Evolutionary conservation across 1,284 basidiomycete species (phyloP).

Genomic region (Fistulinella cinereoalba): DNA sequence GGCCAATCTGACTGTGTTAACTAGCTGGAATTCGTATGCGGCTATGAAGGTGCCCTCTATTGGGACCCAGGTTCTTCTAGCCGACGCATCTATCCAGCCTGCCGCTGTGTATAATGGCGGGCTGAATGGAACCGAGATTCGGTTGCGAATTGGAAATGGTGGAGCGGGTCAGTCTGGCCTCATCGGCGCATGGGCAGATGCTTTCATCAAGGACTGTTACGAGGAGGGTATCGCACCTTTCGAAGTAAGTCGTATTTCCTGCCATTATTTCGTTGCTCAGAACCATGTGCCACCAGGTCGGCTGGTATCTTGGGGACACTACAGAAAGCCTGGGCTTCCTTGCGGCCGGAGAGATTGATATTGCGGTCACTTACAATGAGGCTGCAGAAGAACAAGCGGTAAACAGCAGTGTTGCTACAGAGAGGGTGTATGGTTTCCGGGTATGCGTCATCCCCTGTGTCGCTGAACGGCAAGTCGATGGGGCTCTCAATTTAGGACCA

Average conservation of each 20-base stretch:
- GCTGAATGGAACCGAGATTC: constrained; percentile 20
- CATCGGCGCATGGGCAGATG: constrained; percentile 43
- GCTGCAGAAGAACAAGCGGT: constrained; percentile 43
- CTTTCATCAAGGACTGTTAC: constrained; percentile 41
- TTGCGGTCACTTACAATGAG: constrained; percentile 49
- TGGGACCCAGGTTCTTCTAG: constrained; percentile 3
- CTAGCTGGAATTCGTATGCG: no score
- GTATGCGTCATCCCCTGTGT: constrained; percentile 38
- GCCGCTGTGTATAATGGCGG: constrained; percentile 19
- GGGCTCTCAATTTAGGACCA: constrained; percentile 16
- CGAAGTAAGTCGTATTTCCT: constrained; percentile 28
- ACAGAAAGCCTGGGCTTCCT: constrained; percentile 44
- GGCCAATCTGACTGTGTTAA: no score
- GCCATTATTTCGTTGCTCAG: not conserved
- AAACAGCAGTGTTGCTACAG: constrained; percentile 27
- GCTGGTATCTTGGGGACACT: constrained; percentile 51
- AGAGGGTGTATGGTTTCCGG: constrained; percentile 41
- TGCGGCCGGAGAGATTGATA: constrained; percentile 38
- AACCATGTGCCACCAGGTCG: constrained; percentile 34
- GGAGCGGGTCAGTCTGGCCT: constrained; percentile 50
- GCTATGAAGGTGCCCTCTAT: no score
- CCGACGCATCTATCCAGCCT: constrained; percentile 10
- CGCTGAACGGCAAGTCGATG: constrained; percentile 19
- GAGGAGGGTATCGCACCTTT: constrained; percentile 32
- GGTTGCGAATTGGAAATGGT: constrained; percentile 46